Conservation (phyloP, 2,329 filamentous ascomycete genomes). For the Neobulgaria alba region DNA sequence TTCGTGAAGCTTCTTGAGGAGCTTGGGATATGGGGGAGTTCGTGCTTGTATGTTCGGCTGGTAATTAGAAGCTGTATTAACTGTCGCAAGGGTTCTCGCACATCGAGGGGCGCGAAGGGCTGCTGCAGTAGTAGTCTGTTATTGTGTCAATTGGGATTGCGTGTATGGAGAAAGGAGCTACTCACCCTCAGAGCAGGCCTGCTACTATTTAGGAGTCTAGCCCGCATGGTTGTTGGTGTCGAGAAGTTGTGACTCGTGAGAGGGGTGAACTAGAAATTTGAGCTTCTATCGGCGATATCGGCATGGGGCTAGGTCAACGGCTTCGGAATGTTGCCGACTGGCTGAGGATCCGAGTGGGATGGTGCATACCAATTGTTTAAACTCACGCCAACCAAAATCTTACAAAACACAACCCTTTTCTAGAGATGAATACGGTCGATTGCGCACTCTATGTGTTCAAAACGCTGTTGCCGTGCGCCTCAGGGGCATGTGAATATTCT, state of each 20-base stretch:
- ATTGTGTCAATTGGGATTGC: constrained; percentile 13
- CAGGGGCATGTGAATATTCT: too few relatives aligned
- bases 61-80: constrained; percentile 17
- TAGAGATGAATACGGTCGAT: too few relatives aligned
- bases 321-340: constrained; percentile 10
- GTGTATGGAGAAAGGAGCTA: not conserved
- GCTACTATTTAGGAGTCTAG: constrained; percentile 26
- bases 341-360: not conserved
- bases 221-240: constrained; percentile 21
- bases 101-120: constrained; percentile 13
- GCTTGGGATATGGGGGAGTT: constrained; percentile 70
- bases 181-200: constrained; percentile 26
- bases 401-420: not conserved
- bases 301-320: constrained; percentile 6
- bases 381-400: not conserved
- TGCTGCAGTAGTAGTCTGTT: constrained; percentile 15
- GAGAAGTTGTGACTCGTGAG: not conserved
- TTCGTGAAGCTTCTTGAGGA: constrained; percentile 66
- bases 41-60: constrained; percentile 25
- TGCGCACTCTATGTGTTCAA: too few relatives aligned
- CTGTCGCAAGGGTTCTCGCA: constrained; percentile 24
- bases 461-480: too few relatives aligned
- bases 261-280: not conserved
- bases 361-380: not conserved
- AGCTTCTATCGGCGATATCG: constrained; percentile 1